phyloP scores from a whole-genome alignment of 148 eudicot species.

The Polygonum maritimum region DNA sequence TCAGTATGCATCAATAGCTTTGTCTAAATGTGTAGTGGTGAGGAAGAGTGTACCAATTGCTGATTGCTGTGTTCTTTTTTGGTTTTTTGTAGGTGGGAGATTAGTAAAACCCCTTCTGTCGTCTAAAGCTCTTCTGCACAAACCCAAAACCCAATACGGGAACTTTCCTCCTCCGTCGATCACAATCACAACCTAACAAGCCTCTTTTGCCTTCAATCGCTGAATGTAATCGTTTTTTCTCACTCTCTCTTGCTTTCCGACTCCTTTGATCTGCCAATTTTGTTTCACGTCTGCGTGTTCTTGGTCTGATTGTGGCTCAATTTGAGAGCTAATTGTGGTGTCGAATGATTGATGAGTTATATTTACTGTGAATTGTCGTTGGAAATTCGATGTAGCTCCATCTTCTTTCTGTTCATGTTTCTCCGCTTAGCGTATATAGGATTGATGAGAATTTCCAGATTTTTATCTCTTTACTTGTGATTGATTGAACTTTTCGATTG shows the following conservation, averaged over 20 bases:
- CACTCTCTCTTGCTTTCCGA: background rate
- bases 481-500: background rate
- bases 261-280: background rate
- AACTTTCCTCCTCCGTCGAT: background rate
- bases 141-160: background rate
- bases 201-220: background rate
- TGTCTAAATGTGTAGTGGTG: too few species aligned
- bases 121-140: background rate
- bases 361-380: background rate
- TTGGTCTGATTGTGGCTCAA: background rate
- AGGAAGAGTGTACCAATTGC: too few species aligned
- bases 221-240: background rate
- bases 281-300: background rate
- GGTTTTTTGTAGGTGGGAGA: too few species aligned
- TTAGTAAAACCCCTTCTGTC: slow-evolving; percentile 3
- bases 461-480: background rate
- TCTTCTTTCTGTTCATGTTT: background rate
- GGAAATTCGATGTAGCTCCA: background rate
- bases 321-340: background rate
- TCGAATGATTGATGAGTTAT: background rate
- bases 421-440: background rate
- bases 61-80: background rate
- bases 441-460: background rate
- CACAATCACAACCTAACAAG: background rate
- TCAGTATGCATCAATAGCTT: background rate